Percentiles rank a stretch among this genome's conserved stretches.
Conservation (phyloP, 1,284 basidiomycete species). For the Ustilago trichophora region DNA sequence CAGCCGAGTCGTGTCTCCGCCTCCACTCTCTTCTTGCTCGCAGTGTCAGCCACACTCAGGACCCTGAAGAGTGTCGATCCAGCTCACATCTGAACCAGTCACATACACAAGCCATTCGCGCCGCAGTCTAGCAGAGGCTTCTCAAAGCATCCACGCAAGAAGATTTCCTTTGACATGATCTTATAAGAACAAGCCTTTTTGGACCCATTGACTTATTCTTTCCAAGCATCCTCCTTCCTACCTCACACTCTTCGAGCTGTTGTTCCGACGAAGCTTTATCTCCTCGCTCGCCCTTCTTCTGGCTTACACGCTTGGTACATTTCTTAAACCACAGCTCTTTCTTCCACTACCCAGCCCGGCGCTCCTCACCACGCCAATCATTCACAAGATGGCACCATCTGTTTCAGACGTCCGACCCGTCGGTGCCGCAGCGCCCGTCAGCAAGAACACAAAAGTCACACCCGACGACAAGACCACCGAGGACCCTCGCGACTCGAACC, state of each 20-base stretch:
- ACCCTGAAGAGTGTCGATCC: too few relatives aligned
- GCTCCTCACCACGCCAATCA: not conserved
- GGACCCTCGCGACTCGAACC: slow-evolving; percentile 44
- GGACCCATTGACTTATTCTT: too few relatives aligned
- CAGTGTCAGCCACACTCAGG: too few relatives aligned
- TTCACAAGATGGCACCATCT: slow-evolving; percentile 16
- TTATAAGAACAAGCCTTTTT: too few relatives aligned
- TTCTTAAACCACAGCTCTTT: not conserved
- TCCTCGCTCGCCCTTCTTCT: not conserved
- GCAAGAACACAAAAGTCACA: slow-evolving; percentile 32
- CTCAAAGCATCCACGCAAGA: too few relatives aligned
- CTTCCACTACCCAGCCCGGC: not conserved
- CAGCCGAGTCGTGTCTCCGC: too few relatives aligned
- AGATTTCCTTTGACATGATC: too few relatives aligned
- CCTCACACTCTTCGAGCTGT: not conserved
- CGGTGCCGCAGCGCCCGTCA: slow-evolving; percentile 1
- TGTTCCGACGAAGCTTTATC: not conserved
- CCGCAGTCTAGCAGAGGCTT: too few relatives aligned
- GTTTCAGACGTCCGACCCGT: slow-evolving; percentile 11
- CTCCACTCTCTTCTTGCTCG: too few relatives aligned
- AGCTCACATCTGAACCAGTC: too few relatives aligned
- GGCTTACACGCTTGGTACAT: not conserved
- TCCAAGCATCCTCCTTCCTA: not conserved
- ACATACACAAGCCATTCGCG: too few relatives aligned
- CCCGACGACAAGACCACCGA: slow-evolving; percentile 55